Evolutionary conservation across 2,329 filamentous ascomycete genomes (phyloP).

Genomic region (Parascedosporium putredinis): DNA sequence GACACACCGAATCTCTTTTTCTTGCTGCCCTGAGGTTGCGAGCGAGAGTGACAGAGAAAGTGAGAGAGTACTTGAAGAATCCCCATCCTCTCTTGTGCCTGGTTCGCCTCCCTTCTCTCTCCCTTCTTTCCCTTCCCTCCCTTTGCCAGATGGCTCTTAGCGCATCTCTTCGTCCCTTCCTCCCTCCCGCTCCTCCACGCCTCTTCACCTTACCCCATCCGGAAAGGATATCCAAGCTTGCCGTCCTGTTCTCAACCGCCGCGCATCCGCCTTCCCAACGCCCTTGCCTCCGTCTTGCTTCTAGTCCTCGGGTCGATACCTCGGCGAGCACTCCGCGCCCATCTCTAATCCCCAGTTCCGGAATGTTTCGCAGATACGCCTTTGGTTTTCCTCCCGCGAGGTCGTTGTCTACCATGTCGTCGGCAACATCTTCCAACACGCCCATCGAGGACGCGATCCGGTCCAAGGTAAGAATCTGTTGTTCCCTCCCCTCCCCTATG

Average conservation of each 20-base stretch:
- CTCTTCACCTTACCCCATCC: background rate
- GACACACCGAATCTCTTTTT: slow-evolving; percentile 8
- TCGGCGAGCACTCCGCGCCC: background rate
- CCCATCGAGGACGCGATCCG: slow-evolving; percentile 79
- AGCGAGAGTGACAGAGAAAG: no score
- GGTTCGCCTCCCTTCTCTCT: background rate
- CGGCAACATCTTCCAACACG: slow-evolving; percentile 52
- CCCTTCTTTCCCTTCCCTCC: slow-evolving; percentile 9
- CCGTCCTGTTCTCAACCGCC: background rate
- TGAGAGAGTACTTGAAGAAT: slow-evolving; percentile 8
- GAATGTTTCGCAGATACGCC: slow-evolving; percentile 38
- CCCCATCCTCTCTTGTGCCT: background rate
- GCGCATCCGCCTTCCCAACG: background rate
- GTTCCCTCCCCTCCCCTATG: slow-evolving; percentile 5
- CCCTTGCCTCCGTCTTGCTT: slow-evolving; percentile 3
- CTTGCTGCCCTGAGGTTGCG: background rate
- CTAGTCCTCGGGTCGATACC: slow-evolving; percentile 2
- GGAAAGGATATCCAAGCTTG: slow-evolving; percentile 2
- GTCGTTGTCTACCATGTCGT: slow-evolving; percentile 40
- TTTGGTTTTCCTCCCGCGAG: slow-evolving; percentile 44
- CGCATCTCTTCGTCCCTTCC: slow-evolving; percentile 1
- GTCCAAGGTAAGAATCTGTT: slow-evolving; percentile 56
- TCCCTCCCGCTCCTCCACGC: background rate
- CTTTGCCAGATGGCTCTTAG: slow-evolving; percentile 9
- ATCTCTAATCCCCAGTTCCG: slow-evolving; percentile 7